phyloP scores from a whole-genome alignment of 305 asterid genomes.

The Fraxinus dipetala region DNA sequence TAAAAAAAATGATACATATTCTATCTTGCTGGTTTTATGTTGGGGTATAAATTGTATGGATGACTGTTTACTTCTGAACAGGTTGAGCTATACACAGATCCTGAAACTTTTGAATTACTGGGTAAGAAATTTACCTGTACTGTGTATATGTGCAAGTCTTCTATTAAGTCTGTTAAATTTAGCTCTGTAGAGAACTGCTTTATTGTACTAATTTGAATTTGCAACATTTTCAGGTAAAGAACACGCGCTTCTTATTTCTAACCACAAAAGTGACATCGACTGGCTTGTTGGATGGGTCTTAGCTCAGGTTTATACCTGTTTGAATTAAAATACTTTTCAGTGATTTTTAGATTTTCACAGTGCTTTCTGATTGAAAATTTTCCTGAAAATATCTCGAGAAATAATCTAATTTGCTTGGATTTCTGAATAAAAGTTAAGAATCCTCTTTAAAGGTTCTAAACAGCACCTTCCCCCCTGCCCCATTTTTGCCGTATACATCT shows the following conservation, averaged over 20 bases:
- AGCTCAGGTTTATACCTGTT: conserved; percentile 57
- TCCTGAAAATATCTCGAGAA: conserved; percentile 1
- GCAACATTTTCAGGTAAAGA: conserved; percentile 60
- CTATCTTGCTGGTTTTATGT: neutral
- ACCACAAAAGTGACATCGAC: conserved; percentile 76
- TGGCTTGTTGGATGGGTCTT: conserved; percentile 85
- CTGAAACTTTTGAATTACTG: conserved; percentile 53
- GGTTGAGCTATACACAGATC: conserved; percentile 65
- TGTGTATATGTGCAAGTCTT: conserved; percentile 3
- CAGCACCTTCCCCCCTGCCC: conserved; percentile 2
- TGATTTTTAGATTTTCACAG: neutral
- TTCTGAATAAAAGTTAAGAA: conserved; percentile 1
- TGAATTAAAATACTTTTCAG: conserved; percentile 13
- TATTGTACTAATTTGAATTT: neutral
- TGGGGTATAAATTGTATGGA: conserved; percentile 13
- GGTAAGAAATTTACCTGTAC: conserved; percentile 44
- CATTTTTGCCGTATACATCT: neutral
- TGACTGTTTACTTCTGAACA: conserved; percentile 35
- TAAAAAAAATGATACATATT: neutral
- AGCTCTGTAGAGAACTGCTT: neutral
- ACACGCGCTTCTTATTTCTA: conserved; percentile 64
- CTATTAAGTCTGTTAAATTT: neutral
- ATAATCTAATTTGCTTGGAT: conserved; percentile 1
- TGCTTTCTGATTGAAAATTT: neutral
- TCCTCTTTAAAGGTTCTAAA: conserved; percentile 2